Conservation (phyloP, 2,329 filamentous ascomycete species). For the Neofusicoccum cordaticola region DNA sequence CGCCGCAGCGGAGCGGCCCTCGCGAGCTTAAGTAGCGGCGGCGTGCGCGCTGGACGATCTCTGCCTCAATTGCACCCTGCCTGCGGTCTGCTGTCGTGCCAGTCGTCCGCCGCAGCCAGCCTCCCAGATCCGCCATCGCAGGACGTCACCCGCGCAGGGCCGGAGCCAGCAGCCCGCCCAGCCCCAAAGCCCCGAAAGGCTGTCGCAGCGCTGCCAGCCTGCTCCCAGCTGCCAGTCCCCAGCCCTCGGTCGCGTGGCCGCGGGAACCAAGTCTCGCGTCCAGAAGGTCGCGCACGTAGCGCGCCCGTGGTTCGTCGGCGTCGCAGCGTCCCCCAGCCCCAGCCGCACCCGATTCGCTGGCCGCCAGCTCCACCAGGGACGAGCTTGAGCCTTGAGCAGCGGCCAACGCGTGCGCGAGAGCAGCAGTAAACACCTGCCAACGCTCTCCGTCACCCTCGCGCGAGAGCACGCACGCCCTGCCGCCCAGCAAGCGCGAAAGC, state of each 20-base stretch:
- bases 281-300: conserved; percentile 24
- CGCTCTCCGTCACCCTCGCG: background rate
- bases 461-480: background rate
- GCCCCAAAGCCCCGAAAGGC: background rate
- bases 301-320: conserved; percentile 26
- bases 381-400: conserved; percentile 14
- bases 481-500: background rate
- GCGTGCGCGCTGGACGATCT: conserved; percentile 5
- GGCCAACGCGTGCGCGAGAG: conserved; percentile 9
- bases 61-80: background rate
- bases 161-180: background rate
- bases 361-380: conserved; percentile 14
- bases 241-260: background rate
- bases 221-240: background rate
- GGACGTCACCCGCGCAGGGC: background rate
- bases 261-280: conserved; percentile 24
- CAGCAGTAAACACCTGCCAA: conserved; percentile 9
- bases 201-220: background rate
- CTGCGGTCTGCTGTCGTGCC: background rate
- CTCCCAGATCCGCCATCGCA: background rate
- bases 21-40: conserved; percentile 8
- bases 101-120: background rate
- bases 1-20: background rate
- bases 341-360: conserved; percentile 12
- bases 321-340: conserved; percentile 12